Conservation (phyloP, 1,284 basidiomycete species). For the Termitomyces sp. region DNA sequence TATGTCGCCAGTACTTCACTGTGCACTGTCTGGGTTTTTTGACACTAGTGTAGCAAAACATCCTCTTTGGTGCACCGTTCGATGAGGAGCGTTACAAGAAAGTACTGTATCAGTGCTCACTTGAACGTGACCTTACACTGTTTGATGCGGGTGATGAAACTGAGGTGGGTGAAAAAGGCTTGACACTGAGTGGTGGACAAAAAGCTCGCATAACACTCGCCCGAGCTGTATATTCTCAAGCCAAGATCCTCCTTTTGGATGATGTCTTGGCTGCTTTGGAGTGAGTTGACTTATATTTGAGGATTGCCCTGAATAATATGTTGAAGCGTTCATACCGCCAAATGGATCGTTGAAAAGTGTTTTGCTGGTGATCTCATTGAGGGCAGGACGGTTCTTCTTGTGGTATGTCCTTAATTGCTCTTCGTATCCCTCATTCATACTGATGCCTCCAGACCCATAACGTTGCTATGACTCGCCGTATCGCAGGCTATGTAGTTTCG, state of each 20-base stretch:
- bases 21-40: neutral
- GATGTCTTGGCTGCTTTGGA: conserved; percentile 59
- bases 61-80: conserved; percentile 76
- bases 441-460: conserved; percentile 57
- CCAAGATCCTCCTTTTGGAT: conserved; percentile 59
- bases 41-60: conserved; percentile 56
- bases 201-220: conserved; percentile 74
- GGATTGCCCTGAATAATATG: conserved; percentile 15
- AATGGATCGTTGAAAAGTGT: conserved; percentile 74
- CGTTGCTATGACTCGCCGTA: conserved; percentile 56
- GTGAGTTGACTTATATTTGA: conserved; percentile 20
- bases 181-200: conserved; percentile 68
- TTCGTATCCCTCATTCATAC: neutral
- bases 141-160: conserved; percentile 73
- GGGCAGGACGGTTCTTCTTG: conserved; percentile 67
- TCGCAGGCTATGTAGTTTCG: conserved; percentile 61
- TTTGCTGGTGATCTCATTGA: conserved; percentile 65
- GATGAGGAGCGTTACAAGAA: conserved; percentile 70
- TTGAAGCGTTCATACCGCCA: conserved; percentile 59
- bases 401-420: conserved; percentile 40
- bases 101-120: conserved; percentile 55
- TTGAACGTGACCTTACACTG: conserved; percentile 58
- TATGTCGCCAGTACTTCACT: conserved; percentile 1
- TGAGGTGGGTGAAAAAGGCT: conserved; percentile 64
- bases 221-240: conserved; percentile 62